Base-by-base conservation (phyloP, 805 yeast genomes). In the Teunomyces cretensis region DNA sequence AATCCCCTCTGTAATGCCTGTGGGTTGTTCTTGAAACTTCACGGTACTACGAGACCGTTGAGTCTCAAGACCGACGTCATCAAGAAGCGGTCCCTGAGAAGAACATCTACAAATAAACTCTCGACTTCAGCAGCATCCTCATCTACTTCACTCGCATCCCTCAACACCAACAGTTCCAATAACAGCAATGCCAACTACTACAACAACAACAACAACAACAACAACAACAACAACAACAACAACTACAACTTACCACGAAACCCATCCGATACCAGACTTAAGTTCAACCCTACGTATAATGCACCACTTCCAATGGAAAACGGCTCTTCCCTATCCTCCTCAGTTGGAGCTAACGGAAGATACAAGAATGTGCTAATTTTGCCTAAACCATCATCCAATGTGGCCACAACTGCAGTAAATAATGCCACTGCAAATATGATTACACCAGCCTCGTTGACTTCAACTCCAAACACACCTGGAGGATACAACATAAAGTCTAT, bases 1-100 rank as follows among this genome's bases (percentile, higher is more conserved):
- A 77, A 79, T 48, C 79, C 85, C 2, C 64, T 81, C 4, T 81
- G 86, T 57, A 81, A 81, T 55, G 86, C 86, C 0, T 81, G 86
- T 64, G 86, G 86, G 0, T 64, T 81, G 16, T 81, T 80, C 55
- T 71, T 75, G 43, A 80, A 80, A 54, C 61, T 81, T 14, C 86
- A 81, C 54, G 86, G 86, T 13, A 78, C 84, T 2, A 78, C 79
- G 58, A 62, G 86, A 42, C 86, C 86, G 1, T 62, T 81, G 17
- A 75, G 83, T 17, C 63, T 79, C 45, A 79, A 79, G 47, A 79
- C 81, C 0, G 84, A 79, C 50, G 76, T 78, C 9, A 81, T 81
- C 42, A 79, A 78, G 45, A 81, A 80, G 59, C 64, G 86, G 53
- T 72, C 73, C 46, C 74, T 81, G 2, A 75, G 79, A 38, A 56